A percentile compares a stretch with the other conserved stretches of the same genome.
Evolutionary conservation across 306 rosid genomes (phyloP).

Genomic region (Castanospermum australe): DNA sequence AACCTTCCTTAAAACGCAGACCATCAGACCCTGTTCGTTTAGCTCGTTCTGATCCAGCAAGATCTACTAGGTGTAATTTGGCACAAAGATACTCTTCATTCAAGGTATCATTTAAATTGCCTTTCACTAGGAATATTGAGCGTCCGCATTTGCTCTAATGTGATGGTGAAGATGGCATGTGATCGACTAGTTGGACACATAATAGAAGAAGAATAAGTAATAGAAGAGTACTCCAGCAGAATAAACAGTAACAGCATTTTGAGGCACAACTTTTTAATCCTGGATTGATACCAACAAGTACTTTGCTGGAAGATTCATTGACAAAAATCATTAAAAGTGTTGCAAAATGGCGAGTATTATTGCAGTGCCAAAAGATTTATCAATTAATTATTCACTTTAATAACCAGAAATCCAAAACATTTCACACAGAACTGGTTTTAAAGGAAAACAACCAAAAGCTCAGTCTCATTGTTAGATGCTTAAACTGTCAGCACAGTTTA

Average conservation of each 20-base stretch:
- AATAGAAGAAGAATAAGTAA: conserved; percentile 35
- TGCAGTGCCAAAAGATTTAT: conserved; percentile 1
- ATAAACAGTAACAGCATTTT: conserved; percentile 16
- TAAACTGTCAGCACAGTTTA: conserved; percentile 3
- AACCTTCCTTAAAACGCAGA: conserved; percentile 97
- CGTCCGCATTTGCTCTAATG: conserved; percentile 96
- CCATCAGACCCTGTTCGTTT: conserved; percentile 99
- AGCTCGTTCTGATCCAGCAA: conserved; percentile 99
- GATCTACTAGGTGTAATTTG: conserved; percentile 96
- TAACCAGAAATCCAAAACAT: conserved; percentile 14
- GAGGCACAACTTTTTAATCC: conserved; percentile 4
- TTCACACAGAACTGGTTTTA: neutral
- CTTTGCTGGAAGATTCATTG: neutral
- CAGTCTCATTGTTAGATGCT: conserved; percentile 11
- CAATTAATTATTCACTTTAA: neutral
- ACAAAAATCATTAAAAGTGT: conserved; percentile 6
- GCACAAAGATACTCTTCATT: conserved; percentile 92
- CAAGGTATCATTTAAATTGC: conserved; percentile 49
- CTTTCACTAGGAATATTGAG: conserved; percentile 48
- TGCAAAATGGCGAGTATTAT: neutral
- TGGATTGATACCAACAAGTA: neutral
- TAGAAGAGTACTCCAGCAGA: conserved; percentile 19
- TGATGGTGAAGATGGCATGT: conserved; percentile 98
- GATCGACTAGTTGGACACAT: conserved; percentile 70
- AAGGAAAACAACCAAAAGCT: conserved; percentile 4